A percentile compares a stretch with the other conserved stretches of the same genome.
Conservation (phyloP, 441 rosid genomes). For the Eugenia klotzschiana region DNA sequence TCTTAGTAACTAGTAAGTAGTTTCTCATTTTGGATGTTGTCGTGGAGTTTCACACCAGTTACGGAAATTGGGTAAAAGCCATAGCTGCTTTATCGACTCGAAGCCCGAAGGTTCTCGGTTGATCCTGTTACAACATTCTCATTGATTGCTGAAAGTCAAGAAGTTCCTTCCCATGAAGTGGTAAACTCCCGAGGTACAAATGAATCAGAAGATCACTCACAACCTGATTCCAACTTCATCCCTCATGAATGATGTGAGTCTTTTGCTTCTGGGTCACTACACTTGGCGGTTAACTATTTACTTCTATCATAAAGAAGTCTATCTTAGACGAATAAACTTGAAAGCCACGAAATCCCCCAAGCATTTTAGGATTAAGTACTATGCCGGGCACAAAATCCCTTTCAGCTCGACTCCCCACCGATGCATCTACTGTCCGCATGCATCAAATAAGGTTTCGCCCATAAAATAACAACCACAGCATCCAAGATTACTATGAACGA, state of each 20-base stretch:
- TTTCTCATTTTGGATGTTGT: background rate
- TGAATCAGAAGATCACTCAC: background rate
- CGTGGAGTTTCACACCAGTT: background rate
- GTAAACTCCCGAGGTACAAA: background rate
- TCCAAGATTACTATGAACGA: background rate
- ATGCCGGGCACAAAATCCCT: background rate
- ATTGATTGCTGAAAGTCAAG: background rate
- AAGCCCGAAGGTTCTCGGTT: background rate
- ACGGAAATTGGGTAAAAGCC: background rate
- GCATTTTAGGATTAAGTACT: background rate
- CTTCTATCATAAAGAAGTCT: background rate
- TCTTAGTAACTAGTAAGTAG: background rate
- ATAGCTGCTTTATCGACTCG: background rate
- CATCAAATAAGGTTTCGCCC: background rate
- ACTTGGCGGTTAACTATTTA: fast-evolving
- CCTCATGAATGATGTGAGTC: background rate
- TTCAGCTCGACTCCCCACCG: background rate
- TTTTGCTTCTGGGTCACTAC: background rate
- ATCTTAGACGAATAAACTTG: background rate
- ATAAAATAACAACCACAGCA: background rate
- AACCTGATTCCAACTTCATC: background rate
- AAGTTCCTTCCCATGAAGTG: background rate
- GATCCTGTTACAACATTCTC: background rate
- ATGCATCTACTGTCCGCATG: background rate
- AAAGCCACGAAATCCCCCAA: background rate